Percentiles rank a stretch among this genome's conserved stretches.
phyloP scores from a whole-genome alignment of 2,329 filamentous ascomycete genomes.

The Aspergillus ustus region DNA sequence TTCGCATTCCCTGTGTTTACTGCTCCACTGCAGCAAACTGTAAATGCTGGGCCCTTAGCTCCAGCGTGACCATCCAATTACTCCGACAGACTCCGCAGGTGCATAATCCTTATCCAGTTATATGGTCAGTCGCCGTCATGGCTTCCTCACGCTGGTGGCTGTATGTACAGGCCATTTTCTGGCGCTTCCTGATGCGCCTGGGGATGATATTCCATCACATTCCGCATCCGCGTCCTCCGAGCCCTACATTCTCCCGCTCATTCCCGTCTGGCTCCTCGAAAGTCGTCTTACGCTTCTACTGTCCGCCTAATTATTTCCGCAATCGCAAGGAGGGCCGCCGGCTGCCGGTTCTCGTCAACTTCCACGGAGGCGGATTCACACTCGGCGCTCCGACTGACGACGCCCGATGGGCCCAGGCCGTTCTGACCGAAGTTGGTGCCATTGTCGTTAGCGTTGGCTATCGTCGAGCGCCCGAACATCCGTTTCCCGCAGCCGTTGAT shows the following conservation, averaged over 20 bases:
- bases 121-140: slow-evolving; percentile 23
- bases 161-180: slow-evolving; percentile 66
- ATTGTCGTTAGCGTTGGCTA: slow-evolving; percentile 67
- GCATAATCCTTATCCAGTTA: not conserved
- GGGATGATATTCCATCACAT: slow-evolving; percentile 71
- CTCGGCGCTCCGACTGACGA: slow-evolving; percentile 65
- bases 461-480: slow-evolving; percentile 63
- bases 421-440: slow-evolving; percentile 60
- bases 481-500: slow-evolving; percentile 67
- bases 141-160: slow-evolving; percentile 61
- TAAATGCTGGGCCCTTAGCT: not conserved
- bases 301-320: slow-evolving; percentile 50
- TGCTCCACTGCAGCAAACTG: not conserved
- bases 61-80: not conserved
- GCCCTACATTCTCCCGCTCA: slow-evolving; percentile 62
- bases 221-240: slow-evolving; percentile 63
- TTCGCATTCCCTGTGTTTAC: not conserved
- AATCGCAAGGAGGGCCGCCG: slow-evolving; percentile 44
- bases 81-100: not conserved
- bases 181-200: slow-evolving; percentile 69
- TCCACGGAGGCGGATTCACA: slow-evolving; percentile 68
- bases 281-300: slow-evolving; percentile 65
- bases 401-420: slow-evolving; percentile 61
- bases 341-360: slow-evolving; percentile 65
- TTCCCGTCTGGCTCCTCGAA: slow-evolving; percentile 57